Conservation (phyloP, 495 filamentous ascomycete species). For the Trichoderma gamsii region DNA sequence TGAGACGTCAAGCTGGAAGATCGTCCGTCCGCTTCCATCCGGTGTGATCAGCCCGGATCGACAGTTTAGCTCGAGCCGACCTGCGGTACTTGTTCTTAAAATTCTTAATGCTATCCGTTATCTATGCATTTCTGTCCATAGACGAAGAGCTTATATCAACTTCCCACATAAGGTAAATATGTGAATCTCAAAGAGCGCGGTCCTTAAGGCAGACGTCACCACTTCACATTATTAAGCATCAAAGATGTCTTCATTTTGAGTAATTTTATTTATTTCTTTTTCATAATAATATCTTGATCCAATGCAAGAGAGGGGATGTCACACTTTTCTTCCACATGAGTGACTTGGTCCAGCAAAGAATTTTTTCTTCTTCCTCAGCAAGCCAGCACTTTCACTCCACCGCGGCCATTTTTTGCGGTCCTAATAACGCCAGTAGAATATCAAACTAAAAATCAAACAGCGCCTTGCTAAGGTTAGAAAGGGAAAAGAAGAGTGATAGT, state of each 20-base stretch:
- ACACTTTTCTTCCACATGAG: conserved; percentile 1
- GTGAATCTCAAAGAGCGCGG: too few relatives aligned
- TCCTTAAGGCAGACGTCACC: too few relatives aligned
- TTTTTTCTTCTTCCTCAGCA: not conserved
- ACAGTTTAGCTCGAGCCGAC: not conserved
- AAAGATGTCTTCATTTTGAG: not conserved
- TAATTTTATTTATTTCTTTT: not conserved
- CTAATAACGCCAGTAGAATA: not conserved
- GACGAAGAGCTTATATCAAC: too few relatives aligned
- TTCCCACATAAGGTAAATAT: too few relatives aligned
- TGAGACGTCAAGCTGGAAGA: not conserved
- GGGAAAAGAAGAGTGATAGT: not conserved
- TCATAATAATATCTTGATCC: not conserved
- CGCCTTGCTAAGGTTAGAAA: conserved; percentile 7
- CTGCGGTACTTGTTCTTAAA: not conserved
- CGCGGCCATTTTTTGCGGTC: not conserved
- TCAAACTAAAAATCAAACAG: not conserved
- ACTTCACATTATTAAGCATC: not conserved
- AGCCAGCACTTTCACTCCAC: not conserved
- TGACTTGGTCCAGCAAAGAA: not conserved
- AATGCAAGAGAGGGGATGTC: conserved; percentile 16
- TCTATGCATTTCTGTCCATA: too few relatives aligned
- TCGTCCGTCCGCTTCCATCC: not conserved
- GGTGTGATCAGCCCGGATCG: not conserved
- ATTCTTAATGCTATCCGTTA: too few relatives aligned